Percentiles rank a stretch among this genome's conserved stretches.
These are phyloP conservation scores for Exophiala aquamarina DNA, from an alignment of 2,329 filamentous ascomycete genomes.

Conservation along the genomic window DNA sequence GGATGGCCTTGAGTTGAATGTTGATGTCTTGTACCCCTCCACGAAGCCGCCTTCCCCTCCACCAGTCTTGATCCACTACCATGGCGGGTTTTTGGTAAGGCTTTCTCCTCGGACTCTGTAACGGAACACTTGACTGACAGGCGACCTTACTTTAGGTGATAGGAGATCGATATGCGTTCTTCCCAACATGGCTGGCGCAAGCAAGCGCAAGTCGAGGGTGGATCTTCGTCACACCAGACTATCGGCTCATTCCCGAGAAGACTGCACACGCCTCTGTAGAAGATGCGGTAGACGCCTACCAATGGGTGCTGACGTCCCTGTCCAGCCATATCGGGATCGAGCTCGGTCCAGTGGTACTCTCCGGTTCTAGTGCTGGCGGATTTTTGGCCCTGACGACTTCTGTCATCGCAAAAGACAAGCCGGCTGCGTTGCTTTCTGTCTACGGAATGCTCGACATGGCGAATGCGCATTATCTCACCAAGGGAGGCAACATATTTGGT, in stretches of 20 bases:
- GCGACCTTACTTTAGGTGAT: neutral
- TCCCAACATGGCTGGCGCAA: neutral
- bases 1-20: too few species aligned
- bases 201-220: neutral
- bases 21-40: too few species aligned
- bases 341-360: neutral
- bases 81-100: too few species aligned
- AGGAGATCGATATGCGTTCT: constrained; percentile 1
- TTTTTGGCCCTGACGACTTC: neutral
- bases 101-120: too few species aligned
- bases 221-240: constrained; percentile 4
- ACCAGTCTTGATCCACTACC: too few species aligned
- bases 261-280: neutral
- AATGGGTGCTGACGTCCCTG: neutral
- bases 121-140: too few species aligned
- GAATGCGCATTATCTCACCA: neutral
- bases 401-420: neutral
- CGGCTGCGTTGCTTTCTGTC: neutral
- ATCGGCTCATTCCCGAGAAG: neutral
- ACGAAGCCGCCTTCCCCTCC: too few species aligned
- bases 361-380: neutral
- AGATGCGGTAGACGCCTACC: constrained; percentile 1
- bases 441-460: constrained; percentile 1
- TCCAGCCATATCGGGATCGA: neutral
- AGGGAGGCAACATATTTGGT: neutral